Percentiles rank a stretch among this genome's conserved stretches.
phyloP scores from a whole-genome alignment of 2,329 filamentous ascomycete species.

The Stagonosporopsis cucurbitacearum region DNA sequence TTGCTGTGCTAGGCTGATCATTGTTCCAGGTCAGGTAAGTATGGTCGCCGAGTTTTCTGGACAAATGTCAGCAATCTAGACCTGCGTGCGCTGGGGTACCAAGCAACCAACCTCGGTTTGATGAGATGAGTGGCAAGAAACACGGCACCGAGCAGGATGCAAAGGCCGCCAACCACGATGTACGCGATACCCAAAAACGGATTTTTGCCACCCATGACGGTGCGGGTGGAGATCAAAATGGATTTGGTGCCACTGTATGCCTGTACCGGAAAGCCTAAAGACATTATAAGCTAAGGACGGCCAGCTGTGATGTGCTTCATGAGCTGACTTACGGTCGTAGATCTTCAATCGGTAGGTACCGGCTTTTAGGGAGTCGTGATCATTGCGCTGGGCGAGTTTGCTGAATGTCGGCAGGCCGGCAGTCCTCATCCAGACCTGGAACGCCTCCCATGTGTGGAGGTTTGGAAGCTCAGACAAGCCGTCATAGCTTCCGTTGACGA shows the following conservation, averaged over 20 bases:
- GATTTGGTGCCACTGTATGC: conserved; percentile 87
- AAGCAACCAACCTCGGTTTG: conserved; percentile 74
- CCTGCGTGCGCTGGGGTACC: background rate
- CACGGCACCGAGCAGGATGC: conserved; percentile 83
- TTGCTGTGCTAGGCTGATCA: conserved; percentile 65
- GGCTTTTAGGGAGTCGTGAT: conserved; percentile 67
- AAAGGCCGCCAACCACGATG: conserved; percentile 90
- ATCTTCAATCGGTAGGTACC: conserved; percentile 82
- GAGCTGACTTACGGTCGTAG: conserved; percentile 70
- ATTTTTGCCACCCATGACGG: conserved; percentile 93
- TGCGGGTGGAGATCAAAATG: conserved; percentile 85
- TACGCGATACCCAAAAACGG: conserved; percentile 97
- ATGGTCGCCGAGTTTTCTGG: conserved; percentile 94
- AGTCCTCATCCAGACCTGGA: conserved; percentile 99
- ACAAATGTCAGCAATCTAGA: conserved; percentile 22
- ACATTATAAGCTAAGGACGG: conserved; percentile 29
- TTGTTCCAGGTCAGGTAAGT: conserved; percentile 97
- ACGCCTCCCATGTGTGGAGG: conserved; percentile 77
- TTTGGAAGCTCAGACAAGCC: conserved; percentile 69
- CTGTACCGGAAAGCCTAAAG: conserved; percentile 77
- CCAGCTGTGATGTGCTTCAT: background rate
- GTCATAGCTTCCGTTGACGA: conserved; percentile 71
- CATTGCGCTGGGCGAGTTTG: conserved; percentile 88
- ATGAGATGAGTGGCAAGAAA: conserved; percentile 93
- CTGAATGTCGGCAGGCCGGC: conserved; percentile 93